Percentiles rank a stretch among this genome's conserved stretches.
phyloP scores from a whole-genome alignment of 1,139 yeast genomes.

The Spencermartinsiella ligniputridi region DNA sequence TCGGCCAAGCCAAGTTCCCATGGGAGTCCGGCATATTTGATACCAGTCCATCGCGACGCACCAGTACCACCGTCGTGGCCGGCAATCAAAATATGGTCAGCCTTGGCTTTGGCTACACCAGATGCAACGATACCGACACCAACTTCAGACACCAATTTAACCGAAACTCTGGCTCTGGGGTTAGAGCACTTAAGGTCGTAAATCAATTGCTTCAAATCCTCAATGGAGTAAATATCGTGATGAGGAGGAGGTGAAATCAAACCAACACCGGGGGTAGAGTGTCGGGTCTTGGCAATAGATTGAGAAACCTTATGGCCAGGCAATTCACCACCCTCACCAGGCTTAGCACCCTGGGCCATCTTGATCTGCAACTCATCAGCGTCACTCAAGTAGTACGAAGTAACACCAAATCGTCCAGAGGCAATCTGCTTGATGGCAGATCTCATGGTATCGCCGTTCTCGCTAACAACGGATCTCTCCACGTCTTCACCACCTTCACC shows the following conservation, averaged over 20 bases:
- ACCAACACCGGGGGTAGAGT: conserved; percentile 96
- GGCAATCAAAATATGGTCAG: conserved; percentile 90
- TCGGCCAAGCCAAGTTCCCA: conserved; percentile 99
- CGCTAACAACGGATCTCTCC: conserved; percentile 69
- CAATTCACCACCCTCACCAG: conserved; percentile 99
- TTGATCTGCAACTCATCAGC: conserved; percentile 97
- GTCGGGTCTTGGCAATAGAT: conserved; percentile 90
- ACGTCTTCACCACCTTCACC: conserved; percentile 99
- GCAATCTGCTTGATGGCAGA: conserved; percentile 98
- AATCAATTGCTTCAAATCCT: conserved; percentile 93
- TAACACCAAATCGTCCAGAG: conserved; percentile 97
- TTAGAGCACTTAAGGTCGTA: conserved; percentile 95
- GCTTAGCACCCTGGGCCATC: conserved; percentile 99
- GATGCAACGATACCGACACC: conserved; percentile 99
- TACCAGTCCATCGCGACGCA: conserved; percentile 97
- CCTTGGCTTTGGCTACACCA: conserved; percentile 98
- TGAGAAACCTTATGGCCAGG: conserved; percentile 92
- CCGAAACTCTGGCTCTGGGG: conserved; percentile 96
- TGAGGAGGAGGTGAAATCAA: conserved; percentile 98
- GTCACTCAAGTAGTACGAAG: conserved; percentile 88
- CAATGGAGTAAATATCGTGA: conserved; percentile 97
- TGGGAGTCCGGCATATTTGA: conserved; percentile 95
- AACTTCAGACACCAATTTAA: conserved; percentile 92
- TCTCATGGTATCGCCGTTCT: conserved; percentile 95
- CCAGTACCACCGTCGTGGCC: conserved; percentile 99